phyloP scores from a whole-genome alignment of 202 grass and related monocot species.

The Sporobolus alterniflorus region DNA sequence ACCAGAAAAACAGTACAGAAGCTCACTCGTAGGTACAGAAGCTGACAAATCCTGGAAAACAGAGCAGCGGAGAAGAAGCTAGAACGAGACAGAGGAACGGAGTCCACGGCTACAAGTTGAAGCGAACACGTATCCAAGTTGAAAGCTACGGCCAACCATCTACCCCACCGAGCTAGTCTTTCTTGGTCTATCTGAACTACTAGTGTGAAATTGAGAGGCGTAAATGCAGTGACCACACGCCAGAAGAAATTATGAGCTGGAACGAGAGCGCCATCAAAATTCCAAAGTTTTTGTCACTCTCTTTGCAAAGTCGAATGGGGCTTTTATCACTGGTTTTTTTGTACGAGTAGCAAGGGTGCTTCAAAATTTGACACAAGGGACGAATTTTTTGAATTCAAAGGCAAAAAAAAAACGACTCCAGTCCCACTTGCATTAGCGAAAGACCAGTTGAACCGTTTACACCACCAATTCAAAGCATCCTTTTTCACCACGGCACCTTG shows the following conservation, averaged over 20 bases:
- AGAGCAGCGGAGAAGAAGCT: conserved; percentile 30
- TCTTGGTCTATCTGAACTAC: conserved; percentile 14
- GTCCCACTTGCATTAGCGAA: background rate
- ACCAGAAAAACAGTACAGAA: too few relatives aligned
- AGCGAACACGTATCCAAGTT: conserved; percentile 23
- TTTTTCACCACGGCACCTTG: too few relatives aligned
- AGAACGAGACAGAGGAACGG: background rate
- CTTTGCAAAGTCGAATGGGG: background rate
- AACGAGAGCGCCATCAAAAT: conserved; percentile 35
- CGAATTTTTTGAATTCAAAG: background rate
- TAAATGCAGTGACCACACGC: conserved; percentile 28
- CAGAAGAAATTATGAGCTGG: conserved; percentile 36
- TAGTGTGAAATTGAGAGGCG: background rate
- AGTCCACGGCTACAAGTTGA: conserved; percentile 14
- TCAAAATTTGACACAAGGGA: background rate
- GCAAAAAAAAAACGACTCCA: background rate
- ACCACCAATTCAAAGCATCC: too few relatives aligned
- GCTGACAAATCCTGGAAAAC: conserved; percentile 20
- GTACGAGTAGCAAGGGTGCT: background rate
- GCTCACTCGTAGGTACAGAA: conserved; percentile 8
- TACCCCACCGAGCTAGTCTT: conserved; percentile 8
- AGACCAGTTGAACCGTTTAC: background rate
- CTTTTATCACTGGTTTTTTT: background rate
- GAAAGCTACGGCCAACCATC: conserved; percentile 12
- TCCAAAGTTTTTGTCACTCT: background rate